These are phyloP conservation scores for Eutrema japonicum DNA, from an alignment of 345 rosid species.

Conservation along the genomic window DNA sequence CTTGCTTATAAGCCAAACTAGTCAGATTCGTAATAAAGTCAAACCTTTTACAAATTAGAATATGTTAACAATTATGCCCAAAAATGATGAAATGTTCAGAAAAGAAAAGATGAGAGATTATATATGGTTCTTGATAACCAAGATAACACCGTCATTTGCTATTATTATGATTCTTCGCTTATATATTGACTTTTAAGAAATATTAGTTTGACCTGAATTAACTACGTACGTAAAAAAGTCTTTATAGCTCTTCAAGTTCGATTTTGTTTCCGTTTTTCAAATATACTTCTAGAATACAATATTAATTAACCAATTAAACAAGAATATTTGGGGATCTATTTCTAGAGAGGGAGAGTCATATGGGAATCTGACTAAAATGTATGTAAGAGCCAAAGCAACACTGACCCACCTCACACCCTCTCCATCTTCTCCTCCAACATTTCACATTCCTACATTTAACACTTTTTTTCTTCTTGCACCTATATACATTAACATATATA, in stretches of 20 bases:
- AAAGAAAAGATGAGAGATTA: background rate
- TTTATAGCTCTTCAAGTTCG: conserved; percentile 30
- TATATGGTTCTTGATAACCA: too few species aligned
- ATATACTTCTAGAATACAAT: conserved; percentile 30
- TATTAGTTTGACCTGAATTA: background rate
- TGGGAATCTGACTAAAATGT: conserved; percentile 42
- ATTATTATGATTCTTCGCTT: conserved; percentile 2
- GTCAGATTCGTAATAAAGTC: background rate
- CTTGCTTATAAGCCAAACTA: background rate
- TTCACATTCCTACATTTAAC: conserved; percentile 30
- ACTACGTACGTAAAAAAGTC: conserved; percentile 17
- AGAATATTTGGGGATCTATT: conserved; percentile 29
- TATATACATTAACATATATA: background rate
- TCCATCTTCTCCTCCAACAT: conserved; percentile 36
- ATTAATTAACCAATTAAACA: background rate
- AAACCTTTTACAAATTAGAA: background rate
- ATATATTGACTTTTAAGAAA: background rate
- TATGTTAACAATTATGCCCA: background rate
- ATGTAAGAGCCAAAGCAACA: conserved; percentile 43
- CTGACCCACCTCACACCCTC: conserved; percentile 44
- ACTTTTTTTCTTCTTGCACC: conserved; percentile 3
- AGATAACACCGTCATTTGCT: background rate
- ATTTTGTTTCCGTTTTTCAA: conserved; percentile 30
- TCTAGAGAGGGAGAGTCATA: conserved; percentile 34
- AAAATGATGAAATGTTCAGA: background rate